phyloP scores from a whole-genome alignment of 2,329 filamentous ascomycete genomes.

The Sporothrix inflata region DNA sequence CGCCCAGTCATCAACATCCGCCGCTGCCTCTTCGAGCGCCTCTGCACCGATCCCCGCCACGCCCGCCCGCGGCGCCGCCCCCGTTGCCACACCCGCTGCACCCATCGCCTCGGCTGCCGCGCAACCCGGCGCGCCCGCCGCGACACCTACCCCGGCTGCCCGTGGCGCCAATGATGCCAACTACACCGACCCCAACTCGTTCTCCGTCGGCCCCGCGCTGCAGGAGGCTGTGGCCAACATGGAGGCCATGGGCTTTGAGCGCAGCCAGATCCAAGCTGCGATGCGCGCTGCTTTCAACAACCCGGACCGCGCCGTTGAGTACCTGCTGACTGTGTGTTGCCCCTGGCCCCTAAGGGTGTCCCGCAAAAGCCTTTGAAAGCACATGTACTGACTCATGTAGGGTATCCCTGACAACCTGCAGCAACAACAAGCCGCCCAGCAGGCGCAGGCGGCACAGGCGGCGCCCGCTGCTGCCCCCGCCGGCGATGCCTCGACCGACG shows the following conservation, averaged over 20 bases:
- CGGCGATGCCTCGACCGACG: slow-evolving; percentile 49
- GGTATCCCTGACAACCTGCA: slow-evolving; percentile 88
- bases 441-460: slow-evolving; percentile 31
- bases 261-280: slow-evolving; percentile 84
- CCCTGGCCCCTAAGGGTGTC: neutral
- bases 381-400: slow-evolving; percentile 47
- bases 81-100: slow-evolving; percentile 55
- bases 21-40: slow-evolving; percentile 40
- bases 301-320: slow-evolving; percentile 95
- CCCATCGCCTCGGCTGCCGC: slow-evolving; percentile 53
- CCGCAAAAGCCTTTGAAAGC: neutral
- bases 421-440: slow-evolving; percentile 43
- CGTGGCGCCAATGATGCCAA: slow-evolving; percentile 42
- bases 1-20: slow-evolving; percentile 62
- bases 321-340: slow-evolving; percentile 78
- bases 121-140: slow-evolving; percentile 44
- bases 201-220: slow-evolving; percentile 83
- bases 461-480: slow-evolving; percentile 40
- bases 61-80: slow-evolving; percentile 54
- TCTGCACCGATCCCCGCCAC: slow-evolving; percentile 58
- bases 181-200: slow-evolving; percentile 74
- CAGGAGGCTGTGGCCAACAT: slow-evolving; percentile 85
- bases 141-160: slow-evolving; percentile 58
- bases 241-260: slow-evolving; percentile 95
- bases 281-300: slow-evolving; percentile 98